A percentile compares a stretch with the other conserved stretches of the same genome.
Conservation (phyloP, 2,329 filamentous ascomycete genomes). For the Epicoccum nigrum region DNA sequence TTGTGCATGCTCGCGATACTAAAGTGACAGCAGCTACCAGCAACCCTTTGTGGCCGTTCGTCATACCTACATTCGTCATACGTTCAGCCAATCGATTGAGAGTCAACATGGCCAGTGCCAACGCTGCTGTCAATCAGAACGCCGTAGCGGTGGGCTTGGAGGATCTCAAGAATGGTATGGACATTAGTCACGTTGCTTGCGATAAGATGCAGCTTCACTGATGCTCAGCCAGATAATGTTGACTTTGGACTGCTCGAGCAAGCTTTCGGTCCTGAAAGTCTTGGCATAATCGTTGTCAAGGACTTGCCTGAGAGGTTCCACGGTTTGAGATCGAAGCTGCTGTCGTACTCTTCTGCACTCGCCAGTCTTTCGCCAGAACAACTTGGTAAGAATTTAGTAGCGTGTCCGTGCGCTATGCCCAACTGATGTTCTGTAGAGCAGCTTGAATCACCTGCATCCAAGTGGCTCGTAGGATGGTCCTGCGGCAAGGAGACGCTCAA, state of each 20-base stretch:
- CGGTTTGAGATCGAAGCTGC: constrained; percentile 71
- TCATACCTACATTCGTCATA: neutral
- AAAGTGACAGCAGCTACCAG: constrained; percentile 18
- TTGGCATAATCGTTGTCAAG: constrained; percentile 93
- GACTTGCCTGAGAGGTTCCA: constrained; percentile 77
- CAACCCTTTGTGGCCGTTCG: constrained; percentile 1
- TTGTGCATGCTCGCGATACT: constrained; percentile 15
- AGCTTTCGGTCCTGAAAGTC: constrained; percentile 87
- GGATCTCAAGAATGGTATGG: constrained; percentile 55
- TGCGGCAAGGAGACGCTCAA: constrained; percentile 81
- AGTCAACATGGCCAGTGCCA: constrained; percentile 28
- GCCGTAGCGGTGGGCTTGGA: constrained; percentile 43
- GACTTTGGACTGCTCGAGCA: constrained; percentile 71
- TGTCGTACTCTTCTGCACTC: constrained; percentile 89
- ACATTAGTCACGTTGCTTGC: neutral
- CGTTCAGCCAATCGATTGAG: neutral
- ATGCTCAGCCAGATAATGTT: constrained; percentile 62
- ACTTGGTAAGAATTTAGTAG: constrained; percentile 62
- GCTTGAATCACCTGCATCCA: constrained; percentile 58
- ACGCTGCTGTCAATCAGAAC: constrained; percentile 28
- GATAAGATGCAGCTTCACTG: constrained; percentile 7
- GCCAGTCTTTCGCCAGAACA: constrained; percentile 76
- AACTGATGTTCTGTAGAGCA: constrained; percentile 41
- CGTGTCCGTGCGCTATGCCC: neutral
- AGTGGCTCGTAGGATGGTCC: constrained; percentile 75